phyloP scores from a whole-genome alignment of 2,329 filamentous ascomycete species.

The Xylaria multiplex region DNA sequence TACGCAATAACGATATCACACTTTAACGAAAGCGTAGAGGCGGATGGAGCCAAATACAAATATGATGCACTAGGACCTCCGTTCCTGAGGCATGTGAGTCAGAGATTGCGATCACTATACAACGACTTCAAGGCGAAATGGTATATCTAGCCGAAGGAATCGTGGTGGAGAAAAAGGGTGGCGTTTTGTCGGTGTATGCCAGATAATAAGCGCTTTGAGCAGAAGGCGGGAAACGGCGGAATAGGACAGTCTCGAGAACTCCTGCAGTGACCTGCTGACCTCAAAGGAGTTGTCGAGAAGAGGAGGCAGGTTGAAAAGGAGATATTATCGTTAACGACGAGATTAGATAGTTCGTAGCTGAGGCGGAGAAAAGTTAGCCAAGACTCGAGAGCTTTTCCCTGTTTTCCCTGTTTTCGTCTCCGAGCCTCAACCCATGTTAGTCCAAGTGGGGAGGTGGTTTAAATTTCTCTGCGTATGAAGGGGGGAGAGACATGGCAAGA shows the following conservation, averaged over 20 bases:
- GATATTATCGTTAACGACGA: constrained; percentile 44
- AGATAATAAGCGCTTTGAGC: constrained; percentile 16
- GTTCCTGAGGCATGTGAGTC: constrained; percentile 19
- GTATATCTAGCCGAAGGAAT: constrained; percentile 22
- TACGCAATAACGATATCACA: neutral
- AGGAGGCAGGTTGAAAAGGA: constrained; percentile 45
- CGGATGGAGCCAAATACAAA: constrained; percentile 6
- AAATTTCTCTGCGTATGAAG: constrained; percentile 13
- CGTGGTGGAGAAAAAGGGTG: constrained; percentile 8
- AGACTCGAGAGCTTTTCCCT: neutral
- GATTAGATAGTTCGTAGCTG: constrained; percentile 47
- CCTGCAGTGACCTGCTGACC: constrained; percentile 87
- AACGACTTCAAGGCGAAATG: constrained; percentile 2
- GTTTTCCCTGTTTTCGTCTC: neutral
- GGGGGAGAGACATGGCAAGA: constrained; percentile 24
- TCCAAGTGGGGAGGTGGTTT: constrained; percentile 1
- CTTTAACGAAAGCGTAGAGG: neutral
- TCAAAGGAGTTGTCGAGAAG: constrained; percentile 70
- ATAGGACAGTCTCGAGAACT: constrained; percentile 56
- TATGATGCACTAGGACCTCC: constrained; percentile 14
- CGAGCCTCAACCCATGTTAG: constrained; percentile 24
- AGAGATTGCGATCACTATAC: constrained; percentile 2
- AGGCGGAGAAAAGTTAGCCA: constrained; percentile 23
- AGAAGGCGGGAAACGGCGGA: constrained; percentile 50
- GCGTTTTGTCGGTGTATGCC: constrained; percentile 10